Evolutionary conservation across 768 basidiomycete species (phyloP), one percentile per base, ranked within the genome.

Genomic region (Botryobasidium botryosum): DNA sequence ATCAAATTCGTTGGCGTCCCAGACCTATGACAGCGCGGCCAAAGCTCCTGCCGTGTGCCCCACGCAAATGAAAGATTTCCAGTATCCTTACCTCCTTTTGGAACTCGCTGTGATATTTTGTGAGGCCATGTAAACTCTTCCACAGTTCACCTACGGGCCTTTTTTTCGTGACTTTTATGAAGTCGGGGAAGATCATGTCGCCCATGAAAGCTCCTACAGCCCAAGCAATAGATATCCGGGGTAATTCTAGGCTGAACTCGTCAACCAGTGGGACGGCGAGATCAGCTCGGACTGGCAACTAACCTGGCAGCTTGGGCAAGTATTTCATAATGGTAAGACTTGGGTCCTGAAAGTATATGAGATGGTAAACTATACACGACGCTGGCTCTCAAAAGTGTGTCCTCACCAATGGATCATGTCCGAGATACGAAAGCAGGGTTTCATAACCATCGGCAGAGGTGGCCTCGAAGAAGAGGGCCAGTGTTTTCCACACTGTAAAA

Each of bases 371-470:
- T 3, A 60, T 37, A n/a, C n/a, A n/a, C n/a, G n/a, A n/a, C n/a
- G n/a, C n/a, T n/a, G n/a, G n/a, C n/a, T n/a, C n/a, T n/a, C n/a
- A n/a, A n/a, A n/a, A n/a, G n/a, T n/a, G n/a, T n/a, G n/a, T n/a
- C n/a, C 6, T 41, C 50, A 75, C 77, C 62, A 68, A 68, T 2
- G 74, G 71, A 57, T 88, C 86, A n/a, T 72, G 68, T 8, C 72
- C 72, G 6, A 84, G 55, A 49, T 74, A 69, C 28, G 75, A 70
- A 15, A 77, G 61, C 60, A 87, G 65, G 4, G 69, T 76, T 53
- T 70, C 66, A 59, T 82, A 86, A 8, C 78, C 79, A 52, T 87
- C 86, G 2, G 79, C 65, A 0, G 81, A 74, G 0, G 69, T 65
- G 23, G 87, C 60, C 3, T 66, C 77, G 15, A 74, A 64, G 50